Base-by-base conservation (phyloP, 192 early-diverging fungal genomes). In the Backusella morwellensis region DNA sequence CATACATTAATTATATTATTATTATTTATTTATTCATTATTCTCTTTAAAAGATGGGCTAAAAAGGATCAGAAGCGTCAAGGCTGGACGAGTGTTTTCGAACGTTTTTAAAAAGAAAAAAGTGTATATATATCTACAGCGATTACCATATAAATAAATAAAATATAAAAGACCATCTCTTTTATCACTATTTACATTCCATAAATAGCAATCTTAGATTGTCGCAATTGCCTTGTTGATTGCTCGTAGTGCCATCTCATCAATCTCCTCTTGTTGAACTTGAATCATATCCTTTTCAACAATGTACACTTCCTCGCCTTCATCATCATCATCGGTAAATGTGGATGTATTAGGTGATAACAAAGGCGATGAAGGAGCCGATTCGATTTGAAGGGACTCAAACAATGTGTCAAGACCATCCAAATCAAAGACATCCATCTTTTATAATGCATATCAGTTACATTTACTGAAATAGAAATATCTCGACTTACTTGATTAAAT, bases 11-110 rank as follows among this genome's bases (percentile, higher is more conserved):
- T 6, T 1, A n/a, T 50, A 44, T 15, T 40, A 23, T 40, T 50
- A 9, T 6, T 35, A 59, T 32, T 21, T 7, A 7, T 56, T 11
- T 23, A 17, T 35, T 19, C 15, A 70, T 76, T 6, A 23, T 21
- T 63, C 7, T 42, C 14, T 40, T 29, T 35, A 69, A 1, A 75
- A 84, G 83, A 26, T 85, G 84, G 84, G 78, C 84, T 23, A 81
- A 81, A 19, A 76, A 54, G 26, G 81, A 78, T 35, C 67, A 74
- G 19, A 77, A 79, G 69, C 78, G 84, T 32, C 78, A 78, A 35
- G 84, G 84, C 4, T 85, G 84, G 84, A 85, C 84, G 35, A 68
- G 42, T 26, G 8, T 59, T 59, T 59, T 21, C 2, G 54, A 59
- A 12, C 54, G 21, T 59, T 59, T 59, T 59, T 59, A 59, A 59